phyloP scores from a whole-genome alignment of 1,284 basidiomycete species.

The Heterobasidion irregulare region DNA sequence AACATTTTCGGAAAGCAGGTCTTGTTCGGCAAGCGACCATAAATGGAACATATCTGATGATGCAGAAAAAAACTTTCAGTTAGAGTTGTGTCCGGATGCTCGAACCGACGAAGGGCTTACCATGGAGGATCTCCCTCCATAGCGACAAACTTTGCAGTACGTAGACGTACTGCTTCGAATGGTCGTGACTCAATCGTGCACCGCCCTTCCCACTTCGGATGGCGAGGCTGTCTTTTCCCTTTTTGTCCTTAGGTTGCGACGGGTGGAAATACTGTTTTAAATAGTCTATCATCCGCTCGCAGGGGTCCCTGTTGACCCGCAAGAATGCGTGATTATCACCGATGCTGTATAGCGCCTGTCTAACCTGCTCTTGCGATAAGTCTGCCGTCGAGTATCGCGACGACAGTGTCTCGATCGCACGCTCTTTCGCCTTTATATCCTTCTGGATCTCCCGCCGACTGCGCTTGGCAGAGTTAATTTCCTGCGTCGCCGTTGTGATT shows the following conservation, averaged over 20 bases:
- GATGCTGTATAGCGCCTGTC: slow-evolving; percentile 76
- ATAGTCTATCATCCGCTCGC: slow-evolving; percentile 70
- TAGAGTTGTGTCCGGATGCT: background rate
- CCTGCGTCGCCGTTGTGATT: slow-evolving; percentile 63
- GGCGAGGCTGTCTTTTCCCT: slow-evolving; percentile 46
- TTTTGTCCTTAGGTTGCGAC: slow-evolving; percentile 50
- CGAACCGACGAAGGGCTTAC: slow-evolving; percentile 23
- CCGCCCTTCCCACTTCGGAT: slow-evolving; percentile 72
- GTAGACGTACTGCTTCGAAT: slow-evolving; percentile 74
- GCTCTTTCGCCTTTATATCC: slow-evolving; percentile 74
- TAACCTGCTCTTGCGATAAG: slow-evolving; percentile 52
- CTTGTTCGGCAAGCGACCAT: slow-evolving; percentile 73
- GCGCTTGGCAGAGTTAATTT: slow-evolving; percentile 67
- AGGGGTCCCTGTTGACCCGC: slow-evolving; percentile 74
- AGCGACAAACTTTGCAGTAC: slow-evolving; percentile 76
- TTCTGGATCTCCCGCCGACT: slow-evolving; percentile 66
- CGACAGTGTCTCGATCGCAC: slow-evolving; percentile 67
- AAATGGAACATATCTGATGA: slow-evolving; percentile 74
- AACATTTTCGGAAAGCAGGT: slow-evolving; percentile 64
- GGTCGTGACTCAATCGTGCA: slow-evolving; percentile 73
- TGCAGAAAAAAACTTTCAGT: background rate
- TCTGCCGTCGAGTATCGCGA: slow-evolving; percentile 48
- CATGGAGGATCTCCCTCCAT: slow-evolving; percentile 77
- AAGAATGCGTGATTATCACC: slow-evolving; percentile 82
- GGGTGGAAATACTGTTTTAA: slow-evolving; percentile 71